phyloP scores from a whole-genome alignment of 768 basidiomycete species.

The Mycena alexandri region DNA sequence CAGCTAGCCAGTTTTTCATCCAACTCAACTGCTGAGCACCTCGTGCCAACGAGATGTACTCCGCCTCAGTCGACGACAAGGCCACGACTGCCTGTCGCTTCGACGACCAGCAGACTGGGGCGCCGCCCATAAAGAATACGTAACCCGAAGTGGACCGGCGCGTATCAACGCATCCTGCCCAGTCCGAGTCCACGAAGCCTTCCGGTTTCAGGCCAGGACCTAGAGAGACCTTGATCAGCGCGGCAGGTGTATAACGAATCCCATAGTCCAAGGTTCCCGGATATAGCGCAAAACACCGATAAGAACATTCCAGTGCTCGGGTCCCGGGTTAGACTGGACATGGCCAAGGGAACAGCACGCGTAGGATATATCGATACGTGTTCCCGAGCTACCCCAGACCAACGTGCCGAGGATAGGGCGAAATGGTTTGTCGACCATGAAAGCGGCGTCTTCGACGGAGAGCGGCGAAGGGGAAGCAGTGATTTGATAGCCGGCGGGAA shows the following conservation, averaged over 20 bases:
- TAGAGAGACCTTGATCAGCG: background rate
- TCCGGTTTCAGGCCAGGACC: constrained; percentile 4
- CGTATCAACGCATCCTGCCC: constrained; percentile 41
- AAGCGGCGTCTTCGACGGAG: constrained; percentile 14
- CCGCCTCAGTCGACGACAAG: constrained; percentile 24
- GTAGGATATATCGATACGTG: constrained; percentile 34
- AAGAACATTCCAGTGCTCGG: constrained; percentile 44
- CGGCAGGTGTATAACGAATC: too few relatives aligned
- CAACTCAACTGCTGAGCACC: constrained; percentile 41
- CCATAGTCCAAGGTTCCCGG: background rate
- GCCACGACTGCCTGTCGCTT: constrained; percentile 45
- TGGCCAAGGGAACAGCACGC: constrained; percentile 11
- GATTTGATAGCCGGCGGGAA: constrained; percentile 12
- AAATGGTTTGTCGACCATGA: constrained; percentile 38
- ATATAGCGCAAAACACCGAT: constrained; percentile 44
- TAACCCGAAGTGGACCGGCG: constrained; percentile 45
- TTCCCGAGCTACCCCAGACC: constrained; percentile 35
- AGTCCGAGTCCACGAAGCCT: constrained; percentile 49
- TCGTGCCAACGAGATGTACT: constrained; percentile 1
- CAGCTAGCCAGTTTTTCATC: constrained; percentile 29
- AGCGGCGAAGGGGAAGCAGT: constrained; percentile 4
- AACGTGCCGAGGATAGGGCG: constrained; percentile 31
- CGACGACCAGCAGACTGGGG: constrained; percentile 46
- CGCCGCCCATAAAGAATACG: constrained; percentile 44
- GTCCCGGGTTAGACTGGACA: constrained; percentile 38